Evolutionary conservation across 495 filamentous ascomycete genomes (phyloP), one percentile per base, ranked within the genome.

Genomic region (Podospora comata): DNA sequence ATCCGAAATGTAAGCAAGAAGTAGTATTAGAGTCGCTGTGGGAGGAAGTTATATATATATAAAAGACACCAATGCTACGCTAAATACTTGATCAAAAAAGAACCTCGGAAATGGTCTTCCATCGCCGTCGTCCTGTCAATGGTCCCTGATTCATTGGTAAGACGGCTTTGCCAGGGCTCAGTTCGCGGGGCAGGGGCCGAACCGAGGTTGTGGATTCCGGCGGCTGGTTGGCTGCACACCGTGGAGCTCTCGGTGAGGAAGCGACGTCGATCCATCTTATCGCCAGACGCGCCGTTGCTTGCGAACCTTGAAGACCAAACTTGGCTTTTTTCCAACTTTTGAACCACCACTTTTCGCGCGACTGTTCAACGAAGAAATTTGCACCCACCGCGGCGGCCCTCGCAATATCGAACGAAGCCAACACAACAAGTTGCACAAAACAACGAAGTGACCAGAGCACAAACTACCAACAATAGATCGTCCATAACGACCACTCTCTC

Each of bases 201-300:
- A 72, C 75, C 73, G 72, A 77, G 75, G 74, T 58, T 64, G 26
- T 44, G 30, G 27, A 7, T 0, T 2, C 18, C 9, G 4, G 15
- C 5, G 18, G 23, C n/a, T 73, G 72, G 76, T 77, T 77, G 75
- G 75, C 56, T 32, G 48, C 67, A 75, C 67, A 76, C 72, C 71
- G 65, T 62, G 65, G 2, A 57, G 28, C 65, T 67, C 70, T 68
- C 65, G 71, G 65, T 69, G 65, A 66, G 27, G 65, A 65, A 32
- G 34, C 65, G 32, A 65, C 59, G 57, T 58, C 65, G 57, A 71
- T 68, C 69, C 18, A 67, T 67, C 70, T 65, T 70, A 30, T 59
- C 67, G 65, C 19, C 54, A 20, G 54, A 65, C 18, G 30, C 19
- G 13, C 30, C 55, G 30, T 23, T 23, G 20, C 30, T 7, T 32